Percentiles rank a stretch among this genome's conserved stretches.
phyloP scores from a whole-genome alignment of 345 rosid species.

The Brassica nigra region DNA sequence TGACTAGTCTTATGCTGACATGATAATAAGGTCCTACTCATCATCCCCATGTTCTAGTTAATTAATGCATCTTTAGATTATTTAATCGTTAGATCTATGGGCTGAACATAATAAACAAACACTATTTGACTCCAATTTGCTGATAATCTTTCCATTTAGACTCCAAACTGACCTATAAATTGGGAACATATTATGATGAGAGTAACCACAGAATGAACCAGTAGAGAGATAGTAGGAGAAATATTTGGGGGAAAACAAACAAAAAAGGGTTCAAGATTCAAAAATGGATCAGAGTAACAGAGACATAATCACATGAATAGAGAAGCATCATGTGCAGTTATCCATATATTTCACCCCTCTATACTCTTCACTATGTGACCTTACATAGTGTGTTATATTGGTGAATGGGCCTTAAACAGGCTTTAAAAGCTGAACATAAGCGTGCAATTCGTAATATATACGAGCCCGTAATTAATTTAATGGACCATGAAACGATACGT shows the following conservation, averaged over 20 bases:
- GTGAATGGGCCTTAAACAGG: background rate
- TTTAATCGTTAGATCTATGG: background rate
- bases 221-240: background rate
- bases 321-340: background rate
- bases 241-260: background rate
- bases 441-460: background rate
- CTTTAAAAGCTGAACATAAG: background rate
- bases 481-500: background rate
- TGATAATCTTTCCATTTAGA: background rate
- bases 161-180: background rate
- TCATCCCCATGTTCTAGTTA: background rate
- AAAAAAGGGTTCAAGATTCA: background rate
- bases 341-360: background rate
- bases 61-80: background rate
- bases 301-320: background rate
- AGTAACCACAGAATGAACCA: background rate
- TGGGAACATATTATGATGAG: background rate
- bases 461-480: background rate
- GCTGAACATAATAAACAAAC: background rate
- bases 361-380: background rate
- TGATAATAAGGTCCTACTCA: background rate
- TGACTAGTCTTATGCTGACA: background rate
- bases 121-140: background rate
- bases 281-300: background rate
- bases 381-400: background rate